These are phyloP conservation scores for Fusarium sterilihyphosum DNA, from an alignment of 2,329 filamentous ascomycete species.

Conservation along the genomic window DNA sequence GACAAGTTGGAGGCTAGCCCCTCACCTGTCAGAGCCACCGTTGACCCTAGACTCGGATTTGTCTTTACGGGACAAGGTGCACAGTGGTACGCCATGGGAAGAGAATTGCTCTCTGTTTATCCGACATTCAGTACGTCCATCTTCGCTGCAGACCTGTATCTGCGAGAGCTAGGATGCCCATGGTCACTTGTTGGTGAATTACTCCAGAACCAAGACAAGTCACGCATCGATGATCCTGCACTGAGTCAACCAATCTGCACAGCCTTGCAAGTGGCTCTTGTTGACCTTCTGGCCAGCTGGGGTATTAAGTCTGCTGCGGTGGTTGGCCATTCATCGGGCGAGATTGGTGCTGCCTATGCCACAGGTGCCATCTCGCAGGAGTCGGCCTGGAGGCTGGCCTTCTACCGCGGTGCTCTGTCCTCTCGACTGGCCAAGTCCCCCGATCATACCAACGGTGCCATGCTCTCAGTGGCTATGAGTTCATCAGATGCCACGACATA, in stretches of 20 bases:
- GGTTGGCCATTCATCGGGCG: slow-evolving; percentile 52
- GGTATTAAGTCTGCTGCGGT: slow-evolving; percentile 46
- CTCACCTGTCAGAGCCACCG: neutral
- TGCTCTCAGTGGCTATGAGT: slow-evolving; percentile 48
- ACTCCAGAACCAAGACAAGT: neutral
- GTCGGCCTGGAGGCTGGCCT: slow-evolving; percentile 49
- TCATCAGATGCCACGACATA: slow-evolving; percentile 33
- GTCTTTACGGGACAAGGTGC: slow-evolving; percentile 31
- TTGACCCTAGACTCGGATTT: slow-evolving; percentile 1
- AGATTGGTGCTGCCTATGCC: slow-evolving; percentile 54
- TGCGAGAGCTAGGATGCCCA: neutral
- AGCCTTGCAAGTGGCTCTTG: slow-evolving; percentile 61
- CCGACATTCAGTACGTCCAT: neutral
- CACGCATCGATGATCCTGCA: slow-evolving; percentile 45
- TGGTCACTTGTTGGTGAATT: slow-evolving; percentile 5
- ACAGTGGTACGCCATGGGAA: slow-evolving; percentile 20
- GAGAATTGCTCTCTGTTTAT: slow-evolving; percentile 2
- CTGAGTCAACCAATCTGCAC: slow-evolving; percentile 64
- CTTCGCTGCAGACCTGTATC: slow-evolving; percentile 1
- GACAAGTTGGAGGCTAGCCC: neutral
- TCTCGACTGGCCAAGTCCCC: neutral
- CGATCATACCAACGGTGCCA: slow-evolving; percentile 35
- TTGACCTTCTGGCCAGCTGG: slow-evolving; percentile 48
- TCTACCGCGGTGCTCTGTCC: slow-evolving; percentile 46
- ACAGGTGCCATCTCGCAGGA: slow-evolving; percentile 42